A percentile compares a stretch with the other conserved stretches of the same genome.
Conservation (phyloP, 2,329 filamentous ascomycete species). For the Myriangium duriaei region DNA sequence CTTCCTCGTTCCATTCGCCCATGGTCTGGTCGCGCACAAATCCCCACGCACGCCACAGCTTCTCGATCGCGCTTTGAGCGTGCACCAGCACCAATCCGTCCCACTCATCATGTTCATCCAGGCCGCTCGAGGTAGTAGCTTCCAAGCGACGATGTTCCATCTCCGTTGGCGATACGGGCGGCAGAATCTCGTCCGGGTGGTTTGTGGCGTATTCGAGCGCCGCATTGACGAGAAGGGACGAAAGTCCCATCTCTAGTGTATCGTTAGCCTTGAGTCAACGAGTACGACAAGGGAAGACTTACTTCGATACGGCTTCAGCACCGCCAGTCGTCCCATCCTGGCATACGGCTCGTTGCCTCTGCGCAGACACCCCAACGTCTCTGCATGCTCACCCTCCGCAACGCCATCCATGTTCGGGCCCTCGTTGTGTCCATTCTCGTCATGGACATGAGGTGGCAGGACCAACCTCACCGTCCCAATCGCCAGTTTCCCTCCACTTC, state of each 20-base stretch:
- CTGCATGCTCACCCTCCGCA: slow-evolving; percentile 13
- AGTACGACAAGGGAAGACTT: too few species aligned
- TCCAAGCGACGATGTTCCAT: slow-evolving; percentile 27
- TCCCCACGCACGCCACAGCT: slow-evolving; percentile 57
- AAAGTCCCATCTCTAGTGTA: slow-evolving; percentile 46
- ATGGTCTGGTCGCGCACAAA: slow-evolving; percentile 62
- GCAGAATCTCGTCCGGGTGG: slow-evolving; percentile 40
- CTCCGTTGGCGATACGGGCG: slow-evolving; percentile 25
- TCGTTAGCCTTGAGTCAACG: too few species aligned
- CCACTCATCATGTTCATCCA: slow-evolving; percentile 43
- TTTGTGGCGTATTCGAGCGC: slow-evolving; percentile 55
- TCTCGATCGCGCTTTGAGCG: slow-evolving; percentile 55
- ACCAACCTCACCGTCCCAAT: slow-evolving; percentile 70
- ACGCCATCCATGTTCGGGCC: slow-evolving; percentile 16
- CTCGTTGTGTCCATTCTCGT: slow-evolving; percentile 9
- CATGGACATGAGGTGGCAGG: slow-evolving; percentile 55
- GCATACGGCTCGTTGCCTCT: slow-evolving; percentile 62
- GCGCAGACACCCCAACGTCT: slow-evolving; percentile 36
- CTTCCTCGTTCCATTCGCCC: slow-evolving; percentile 72
- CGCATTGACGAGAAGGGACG: slow-evolving; percentile 51
- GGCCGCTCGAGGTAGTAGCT: slow-evolving; percentile 22
- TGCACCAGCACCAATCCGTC: slow-evolving; percentile 66
- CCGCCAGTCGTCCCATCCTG: slow-evolving; percentile 68
- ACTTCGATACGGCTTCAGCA: slow-evolving; percentile 52
- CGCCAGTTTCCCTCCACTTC: slow-evolving; percentile 37